Evolutionary conservation across 2,329 filamentous ascomycete genomes (phyloP).

Genomic region (Pseudocercospora musae): DNA sequence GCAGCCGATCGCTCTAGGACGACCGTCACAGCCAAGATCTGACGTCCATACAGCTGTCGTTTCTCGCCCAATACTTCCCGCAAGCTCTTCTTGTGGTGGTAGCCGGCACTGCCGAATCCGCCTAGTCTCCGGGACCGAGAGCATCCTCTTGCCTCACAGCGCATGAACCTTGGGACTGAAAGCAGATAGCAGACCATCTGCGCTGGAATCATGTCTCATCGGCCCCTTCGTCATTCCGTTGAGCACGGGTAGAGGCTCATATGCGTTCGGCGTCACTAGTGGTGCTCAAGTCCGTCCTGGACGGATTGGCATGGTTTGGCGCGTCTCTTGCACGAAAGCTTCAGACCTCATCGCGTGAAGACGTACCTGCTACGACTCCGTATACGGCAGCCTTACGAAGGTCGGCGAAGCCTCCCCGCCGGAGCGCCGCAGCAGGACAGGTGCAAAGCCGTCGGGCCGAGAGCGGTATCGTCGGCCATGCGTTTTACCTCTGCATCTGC

Average conservation of each 20-base stretch:
- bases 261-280: background rate
- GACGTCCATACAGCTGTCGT: background rate
- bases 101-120: background rate
- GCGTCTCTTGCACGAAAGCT: background rate
- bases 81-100: background rate
- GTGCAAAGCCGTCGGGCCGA: background rate
- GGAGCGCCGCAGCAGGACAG: background rate
- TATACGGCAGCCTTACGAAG: background rate
- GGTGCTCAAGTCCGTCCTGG: background rate
- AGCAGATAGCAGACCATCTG: background rate
- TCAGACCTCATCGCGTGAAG: background rate
- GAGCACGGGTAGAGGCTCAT: background rate
- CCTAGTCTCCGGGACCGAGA: background rate
- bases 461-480: slow-evolving; percentile 3
- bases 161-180: slow-evolving; percentile 1
- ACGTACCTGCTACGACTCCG: background rate
- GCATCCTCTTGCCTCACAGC: background rate
- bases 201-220: background rate
- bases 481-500: slow-evolving; percentile 9
- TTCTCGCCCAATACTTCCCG: background rate
- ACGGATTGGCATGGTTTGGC: background rate
- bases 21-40: background rate
- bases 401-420: background rate
- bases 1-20: background rate
- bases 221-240: background rate